Evolutionary conservation across 106 monocot species (phyloP), one percentile per base, ranked within the genome.

Genomic region (Apostasia shenzhenica): DNA sequence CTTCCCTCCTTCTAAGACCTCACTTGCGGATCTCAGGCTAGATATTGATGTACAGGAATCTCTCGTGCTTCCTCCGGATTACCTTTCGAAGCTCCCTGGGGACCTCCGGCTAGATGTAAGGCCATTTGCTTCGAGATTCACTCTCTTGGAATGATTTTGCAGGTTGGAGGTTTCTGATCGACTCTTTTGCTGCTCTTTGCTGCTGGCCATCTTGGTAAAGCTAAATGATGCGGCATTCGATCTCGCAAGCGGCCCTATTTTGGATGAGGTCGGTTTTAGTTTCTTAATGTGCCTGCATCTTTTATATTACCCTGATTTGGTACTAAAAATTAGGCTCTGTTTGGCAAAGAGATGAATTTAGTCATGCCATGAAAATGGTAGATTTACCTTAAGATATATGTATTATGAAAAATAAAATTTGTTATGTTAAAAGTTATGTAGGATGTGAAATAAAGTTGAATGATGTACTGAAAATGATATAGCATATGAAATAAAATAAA

Each of bases 211-310:
- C 1, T 40, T 57, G 10, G 2, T 51, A 38, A 75, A 95, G 94
- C 76, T 95, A 14, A 95, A 91, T 70, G 94, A 95, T 69, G 94
- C 94, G 70, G 88, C 94, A 44, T 95, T 95, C 58, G 94, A 95
- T 82, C 86, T 95, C 8, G 69, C 94, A 2, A 95, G 82, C 55
- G 94, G 94, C n/a, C 76, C 91, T 12, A 91, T 95, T 14, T 26
- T 88, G 52, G 86, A 91, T 65, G 91, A 95, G 88, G 94, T 95
- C 39, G 55, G 82, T 76, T 65, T 1, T 9, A 64, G 13, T 54
- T 13, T 39, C 26, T 26, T 26, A 26, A 26, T 26, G 26, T 26
- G 26, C 26, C 26, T 26, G 26, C 26, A 26, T 26, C 26, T 26
- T 26, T 26, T 26, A 0, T 26, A 26, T 26, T 26, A 26, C 26